Evolutionary conservation across 352 stramenopile genomes (phyloP).

Genomic region (Globisporangium radiosum): DNA sequence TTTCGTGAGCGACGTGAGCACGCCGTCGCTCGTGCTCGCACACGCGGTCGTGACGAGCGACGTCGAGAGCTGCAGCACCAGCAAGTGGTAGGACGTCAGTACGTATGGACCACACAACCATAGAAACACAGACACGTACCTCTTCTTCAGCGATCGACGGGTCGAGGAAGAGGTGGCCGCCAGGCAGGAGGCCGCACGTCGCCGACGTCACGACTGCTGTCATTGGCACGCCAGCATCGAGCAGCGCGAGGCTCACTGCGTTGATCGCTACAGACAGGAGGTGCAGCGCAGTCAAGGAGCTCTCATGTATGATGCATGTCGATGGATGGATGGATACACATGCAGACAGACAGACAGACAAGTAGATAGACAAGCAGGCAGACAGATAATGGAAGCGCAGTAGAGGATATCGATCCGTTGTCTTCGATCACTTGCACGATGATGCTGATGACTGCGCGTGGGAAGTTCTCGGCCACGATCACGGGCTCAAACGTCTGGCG

Average conservation of each 20-base stretch:
- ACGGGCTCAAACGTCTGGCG: slow-evolving; percentile 69
- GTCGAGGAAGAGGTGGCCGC: slow-evolving; percentile 65
- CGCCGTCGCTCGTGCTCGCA: slow-evolving; percentile 56
- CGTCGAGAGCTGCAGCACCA: slow-evolving; percentile 30
- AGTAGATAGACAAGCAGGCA: slow-evolving; percentile 8
- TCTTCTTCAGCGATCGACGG: slow-evolving; percentile 65
- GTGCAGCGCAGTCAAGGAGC: slow-evolving; percentile 39
- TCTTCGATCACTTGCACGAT: slow-evolving; percentile 83
- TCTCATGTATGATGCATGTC: slow-evolving; percentile 1
- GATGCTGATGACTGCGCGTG: slow-evolving; percentile 80
- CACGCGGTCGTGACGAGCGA: slow-evolving; percentile 61
- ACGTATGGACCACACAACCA: background rate
- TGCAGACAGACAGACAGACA: slow-evolving; percentile 1
- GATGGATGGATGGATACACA: background rate
- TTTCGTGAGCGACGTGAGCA: slow-evolving; percentile 72
- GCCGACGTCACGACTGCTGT: slow-evolving; percentile 56
- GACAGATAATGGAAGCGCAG: slow-evolving; percentile 10
- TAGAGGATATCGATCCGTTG: slow-evolving; percentile 62
- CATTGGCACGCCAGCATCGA: slow-evolving; percentile 82
- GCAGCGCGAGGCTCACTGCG: slow-evolving; percentile 61
- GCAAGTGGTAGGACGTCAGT: slow-evolving; percentile 1
- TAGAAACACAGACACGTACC: slow-evolving; percentile 18
- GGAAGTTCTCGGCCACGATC: slow-evolving; percentile 61
- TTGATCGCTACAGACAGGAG: slow-evolving; percentile 80
- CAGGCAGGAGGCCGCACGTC: slow-evolving; percentile 55